A percentile compares a stretch with the other conserved stretches of the same genome.
phyloP scores from a whole-genome alignment of 176 grass and related monocot genomes.

The Elaeis guineensis region DNA sequence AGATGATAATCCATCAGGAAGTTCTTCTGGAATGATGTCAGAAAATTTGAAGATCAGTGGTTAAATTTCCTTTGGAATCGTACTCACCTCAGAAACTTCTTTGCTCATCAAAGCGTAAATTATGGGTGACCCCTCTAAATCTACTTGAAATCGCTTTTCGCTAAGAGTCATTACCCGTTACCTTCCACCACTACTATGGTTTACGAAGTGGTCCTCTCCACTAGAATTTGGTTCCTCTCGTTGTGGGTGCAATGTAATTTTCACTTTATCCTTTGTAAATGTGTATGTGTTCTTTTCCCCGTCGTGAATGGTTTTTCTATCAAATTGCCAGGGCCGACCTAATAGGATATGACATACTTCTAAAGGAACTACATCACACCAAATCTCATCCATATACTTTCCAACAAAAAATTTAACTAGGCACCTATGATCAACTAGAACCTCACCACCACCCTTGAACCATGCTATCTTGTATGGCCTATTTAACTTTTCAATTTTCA shows the following conservation, averaged over 20 bases:
- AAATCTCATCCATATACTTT: too few relatives aligned
- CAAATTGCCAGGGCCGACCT: not conserved
- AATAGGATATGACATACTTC: not conserved
- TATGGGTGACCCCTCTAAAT: not conserved
- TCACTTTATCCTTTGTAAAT: not conserved
- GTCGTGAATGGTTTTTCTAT: not conserved
- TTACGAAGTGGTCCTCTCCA: not conserved
- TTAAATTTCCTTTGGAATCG: not conserved
- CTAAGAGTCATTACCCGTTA: not conserved
- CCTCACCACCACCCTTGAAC: not conserved
- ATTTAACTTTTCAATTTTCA: not conserved
- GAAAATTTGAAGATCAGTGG: not conserved
- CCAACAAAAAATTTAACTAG: not conserved
- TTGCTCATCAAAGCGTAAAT: not conserved
- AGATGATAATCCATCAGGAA: too few relatives aligned
- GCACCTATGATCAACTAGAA: not conserved
- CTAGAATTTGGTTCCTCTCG: not conserved
- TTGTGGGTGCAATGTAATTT: not conserved
- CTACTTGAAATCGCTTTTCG: not conserved
- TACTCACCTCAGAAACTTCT: not conserved
- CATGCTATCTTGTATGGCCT: not conserved
- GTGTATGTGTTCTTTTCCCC: not conserved
- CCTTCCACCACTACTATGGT: not conserved
- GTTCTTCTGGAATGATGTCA: too few relatives aligned
- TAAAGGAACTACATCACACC: too few relatives aligned